Conservation (phyloP, 176 grass and related monocot species). For the Aechmea fasciata region DNA sequence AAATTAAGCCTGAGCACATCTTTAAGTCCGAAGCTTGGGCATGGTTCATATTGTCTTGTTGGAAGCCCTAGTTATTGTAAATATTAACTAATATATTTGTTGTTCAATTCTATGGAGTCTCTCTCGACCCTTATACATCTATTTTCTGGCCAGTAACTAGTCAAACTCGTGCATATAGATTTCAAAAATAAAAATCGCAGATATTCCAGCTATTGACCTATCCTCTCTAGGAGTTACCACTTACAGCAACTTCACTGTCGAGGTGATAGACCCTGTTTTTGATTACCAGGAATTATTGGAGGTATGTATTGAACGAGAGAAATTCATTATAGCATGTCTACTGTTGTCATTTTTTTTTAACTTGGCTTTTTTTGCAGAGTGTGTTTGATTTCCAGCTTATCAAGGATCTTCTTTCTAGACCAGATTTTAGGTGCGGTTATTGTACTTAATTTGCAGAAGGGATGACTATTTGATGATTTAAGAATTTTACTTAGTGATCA, state of each 20-base stretch:
- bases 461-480: neutral
- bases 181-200: slow-evolving; percentile 72
- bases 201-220: slow-evolving; percentile 71
- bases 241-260: slow-evolving; percentile 57
- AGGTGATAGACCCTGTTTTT: slow-evolving; percentile 82
- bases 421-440: slow-evolving; percentile 64
- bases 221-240: slow-evolving; percentile 47
- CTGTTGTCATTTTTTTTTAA: slow-evolving; percentile 6
- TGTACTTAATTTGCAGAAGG: neutral
- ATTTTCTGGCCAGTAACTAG: neutral
- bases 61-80: too few species aligned
- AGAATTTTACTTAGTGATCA: neutral
- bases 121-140: too few species aligned
- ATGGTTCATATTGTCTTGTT: too few species aligned
- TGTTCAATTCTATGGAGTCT: too few species aligned
- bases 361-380: slow-evolving; percentile 30
- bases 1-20: too few species aligned
- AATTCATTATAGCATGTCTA: neutral
- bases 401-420: slow-evolving; percentile 59
- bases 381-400: slow-evolving; percentile 97
- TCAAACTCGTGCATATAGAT: slow-evolving; percentile 44
- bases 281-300: slow-evolving; percentile 89
- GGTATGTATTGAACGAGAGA: slow-evolving; percentile 24
- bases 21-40: too few species aligned
- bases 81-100: too few species aligned